phyloP scores from a whole-genome alignment of 768 basidiomycete genomes.

The Daedalea quercina region DNA sequence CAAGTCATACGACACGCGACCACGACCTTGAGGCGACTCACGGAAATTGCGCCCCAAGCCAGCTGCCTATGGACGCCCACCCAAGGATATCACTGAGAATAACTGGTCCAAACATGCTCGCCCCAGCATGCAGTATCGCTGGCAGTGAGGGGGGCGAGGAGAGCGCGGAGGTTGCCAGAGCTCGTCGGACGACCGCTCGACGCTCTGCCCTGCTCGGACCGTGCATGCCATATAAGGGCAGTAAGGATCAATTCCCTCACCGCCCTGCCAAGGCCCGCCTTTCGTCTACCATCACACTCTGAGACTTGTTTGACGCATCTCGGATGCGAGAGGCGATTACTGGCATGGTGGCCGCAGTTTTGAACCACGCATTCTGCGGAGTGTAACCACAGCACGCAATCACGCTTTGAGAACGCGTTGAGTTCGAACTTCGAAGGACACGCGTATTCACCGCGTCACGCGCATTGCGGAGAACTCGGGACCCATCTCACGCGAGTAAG shows the following conservation, averaged over 20 bases:
- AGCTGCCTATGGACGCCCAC: slow-evolving; percentile 65
- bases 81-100: slow-evolving; percentile 60
- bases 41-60: slow-evolving; percentile 89
- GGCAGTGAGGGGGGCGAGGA: slow-evolving; percentile 4
- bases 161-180: slow-evolving; percentile 1
- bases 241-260: background rate
- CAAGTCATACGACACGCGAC: background rate
- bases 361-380: no score
- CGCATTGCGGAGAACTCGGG: background rate
- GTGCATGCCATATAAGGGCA: background rate
- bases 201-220: background rate
- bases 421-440: background rate
- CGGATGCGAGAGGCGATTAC: background rate
- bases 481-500: background rate
- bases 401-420: background rate
- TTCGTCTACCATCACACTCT: background rate
- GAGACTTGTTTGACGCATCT: background rate
- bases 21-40: slow-evolving; percentile 35
- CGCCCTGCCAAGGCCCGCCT: background rate
- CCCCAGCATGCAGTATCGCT: slow-evolving; percentile 1
- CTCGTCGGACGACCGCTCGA: slow-evolving; percentile 2
- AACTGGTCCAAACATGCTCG: slow-evolving; percentile 19
- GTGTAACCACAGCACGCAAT: background rate
- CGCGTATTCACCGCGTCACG: background rate
- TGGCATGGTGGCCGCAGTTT: no score